Base-by-base conservation (phyloP, 2,329 filamentous ascomycete species). In the Orbilia ellipsospora region DNA sequence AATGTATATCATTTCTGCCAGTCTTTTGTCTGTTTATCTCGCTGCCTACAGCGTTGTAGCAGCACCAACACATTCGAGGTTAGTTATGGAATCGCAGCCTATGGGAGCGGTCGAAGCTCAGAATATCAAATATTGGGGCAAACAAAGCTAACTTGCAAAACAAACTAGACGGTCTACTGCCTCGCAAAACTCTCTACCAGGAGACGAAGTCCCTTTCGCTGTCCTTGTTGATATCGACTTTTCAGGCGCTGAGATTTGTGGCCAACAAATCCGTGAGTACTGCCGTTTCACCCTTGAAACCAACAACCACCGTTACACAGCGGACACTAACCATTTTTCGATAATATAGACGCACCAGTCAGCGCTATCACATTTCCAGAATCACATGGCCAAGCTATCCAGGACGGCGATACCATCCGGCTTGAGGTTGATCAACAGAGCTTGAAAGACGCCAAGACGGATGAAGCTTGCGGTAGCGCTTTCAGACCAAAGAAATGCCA, bases 11-110 rank as follows among this genome's bases (percentile, higher is more conserved):
- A 12, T 31, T 60, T 67, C 63, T 18, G 36, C 55, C 44, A 60
- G 63, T 16, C 50, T 74, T 45, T 64, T 74, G 50, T 67, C 70
- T 15, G 42, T 74, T 15, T 74, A 65, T 31, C 55, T 74, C 31
- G 40, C 63, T 20, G n/a, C 63, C 4, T 61, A 54, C 40, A 45
- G 56, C 26, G 57, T 54, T 13, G 7, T 65, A 5, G 72, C 72
- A 4, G 72, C 72, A 40, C 72, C 72, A 42, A 5, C 56, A 20
- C 62, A 55, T 5, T 15, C 44, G 13, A 15, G 44, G 44, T 48
- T 5, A 48, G 44, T 12, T 1, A 48, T 6, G 5, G 44, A 48
- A 18, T 48, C 44, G 1, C 1, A 18, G 13, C 44, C 31, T 36
- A 1, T 10, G 10, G 31, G 1, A 36, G 31, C 4, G 23, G 2